Conservation (phyloP, 768 basidiomycete species). For the Trametes cubensis region DNA sequence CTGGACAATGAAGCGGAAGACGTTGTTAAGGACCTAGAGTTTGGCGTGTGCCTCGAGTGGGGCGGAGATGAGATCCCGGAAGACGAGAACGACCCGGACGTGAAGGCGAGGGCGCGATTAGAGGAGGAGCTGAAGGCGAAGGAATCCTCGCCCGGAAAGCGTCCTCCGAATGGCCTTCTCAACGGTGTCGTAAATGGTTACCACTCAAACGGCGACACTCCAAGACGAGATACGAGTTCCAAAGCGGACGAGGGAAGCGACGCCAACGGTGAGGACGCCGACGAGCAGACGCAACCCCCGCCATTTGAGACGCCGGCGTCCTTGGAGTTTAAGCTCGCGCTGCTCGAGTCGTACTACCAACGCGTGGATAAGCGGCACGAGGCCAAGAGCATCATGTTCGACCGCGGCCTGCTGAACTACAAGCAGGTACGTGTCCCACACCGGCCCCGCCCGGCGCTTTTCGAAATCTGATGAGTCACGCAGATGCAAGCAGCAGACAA, state of each 20-base stretch:
- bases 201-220: constrained; percentile 32
- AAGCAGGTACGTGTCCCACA: constrained; percentile 72
- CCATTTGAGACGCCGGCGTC: constrained; percentile 86
- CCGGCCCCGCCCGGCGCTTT: background rate
- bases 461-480: constrained; percentile 21
- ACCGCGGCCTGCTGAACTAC: constrained; percentile 88
- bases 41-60: constrained; percentile 83
- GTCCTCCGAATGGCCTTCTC: constrained; percentile 32
- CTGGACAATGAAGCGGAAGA: constrained; percentile 97
- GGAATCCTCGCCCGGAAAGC: constrained; percentile 33
- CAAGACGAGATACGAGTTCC: constrained; percentile 41
- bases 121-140: constrained; percentile 43
- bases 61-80: constrained; percentile 83
- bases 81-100: constrained; percentile 77
- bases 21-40: constrained; percentile 93
- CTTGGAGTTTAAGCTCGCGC: constrained; percentile 81
- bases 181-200: constrained; percentile 39
- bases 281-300: constrained; percentile 67
- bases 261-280: constrained; percentile 57
- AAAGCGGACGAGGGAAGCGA: constrained; percentile 44
- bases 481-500: constrained; percentile 92
- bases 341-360: constrained; percentile 90
- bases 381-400: constrained; percentile 87
- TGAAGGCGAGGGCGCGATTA: constrained; percentile 51
- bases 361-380: constrained; percentile 84